Evolutionary conservation across 345 rosid species (phyloP).

Genomic region (Populus deltoides): DNA sequence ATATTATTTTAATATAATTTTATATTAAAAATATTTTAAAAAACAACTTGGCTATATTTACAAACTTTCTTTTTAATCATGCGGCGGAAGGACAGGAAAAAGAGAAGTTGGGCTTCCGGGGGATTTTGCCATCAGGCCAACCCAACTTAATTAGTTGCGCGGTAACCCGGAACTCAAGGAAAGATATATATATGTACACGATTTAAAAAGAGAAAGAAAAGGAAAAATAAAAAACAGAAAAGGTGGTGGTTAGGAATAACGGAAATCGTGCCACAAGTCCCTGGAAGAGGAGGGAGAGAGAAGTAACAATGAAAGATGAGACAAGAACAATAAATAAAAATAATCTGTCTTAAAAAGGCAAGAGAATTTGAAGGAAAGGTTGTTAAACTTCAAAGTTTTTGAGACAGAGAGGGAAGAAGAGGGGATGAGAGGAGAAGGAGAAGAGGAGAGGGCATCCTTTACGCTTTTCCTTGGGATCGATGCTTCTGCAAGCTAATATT

Average conservation of each 20-base stretch:
- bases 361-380: not conserved
- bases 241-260: constrained; percentile 24
- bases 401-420: not conserved
- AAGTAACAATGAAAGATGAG: too few relatives aligned
- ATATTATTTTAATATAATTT: too few relatives aligned
- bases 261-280: constrained; percentile 26
- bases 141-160: constrained; percentile 29
- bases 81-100: too few relatives aligned
- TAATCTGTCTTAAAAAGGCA: not conserved
- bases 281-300: not conserved
- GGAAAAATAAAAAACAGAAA: not conserved
- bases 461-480: not conserved
- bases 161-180: constrained; percentile 58
- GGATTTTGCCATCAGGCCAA: not conserved
- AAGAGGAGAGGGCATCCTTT: not conserved
- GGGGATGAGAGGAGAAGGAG: not conserved
- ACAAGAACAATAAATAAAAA: not conserved
- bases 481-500: not conserved
- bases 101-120: not conserved
- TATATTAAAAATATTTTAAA: too few relatives aligned
- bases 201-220: not conserved
- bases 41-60: too few relatives aligned
- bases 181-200: not conserved
- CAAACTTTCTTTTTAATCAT: too few relatives aligned
- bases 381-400: not conserved